Evolutionary conservation across 371 early-diverging fungal genomes (phyloP), one percentile per base, ranked within the genome.

Genomic region (Mucor ambiguus): DNA sequence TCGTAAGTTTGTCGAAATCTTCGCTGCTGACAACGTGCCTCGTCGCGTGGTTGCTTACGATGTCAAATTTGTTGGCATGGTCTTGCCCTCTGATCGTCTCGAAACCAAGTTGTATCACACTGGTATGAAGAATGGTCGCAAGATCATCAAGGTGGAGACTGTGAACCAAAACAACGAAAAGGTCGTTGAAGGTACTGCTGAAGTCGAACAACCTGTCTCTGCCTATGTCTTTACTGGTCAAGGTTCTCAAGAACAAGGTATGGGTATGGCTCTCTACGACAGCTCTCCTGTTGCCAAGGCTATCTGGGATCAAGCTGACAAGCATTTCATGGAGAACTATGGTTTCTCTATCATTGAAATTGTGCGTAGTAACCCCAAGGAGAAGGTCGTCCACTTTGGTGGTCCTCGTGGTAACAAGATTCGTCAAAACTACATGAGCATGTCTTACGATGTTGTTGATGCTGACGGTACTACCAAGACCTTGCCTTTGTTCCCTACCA

Each of bases 191-290:
- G 98, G 98, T 63, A 90, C 90, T 54, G 96, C 98, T 58, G 95
- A 96, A 75, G 93, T 98, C 26, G 95, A 95, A 46, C 95, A 97
- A 79, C 93, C 96, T 37, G 83, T 89, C 59, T 95, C 96, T 38
- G 92, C 94, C 58, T 95, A 93, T 70, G 93, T 95, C 28, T 98
- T 98, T 78, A 96, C 97, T 58, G 98, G 98, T 52, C 98, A 98
- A 73, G 98, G 98, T 72, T 95, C 98, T 61, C 98, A 98, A 76
- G 93, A 94, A 75, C 87, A 79, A 55, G 96, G 95, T 64, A 98
- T 98, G 98, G 98, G 98, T 76, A 97, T 97, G 97, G 91, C 90
- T 33, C 85, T 98, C 56, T 98, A 97, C 72, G 85, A 85, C 28
- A 81, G 85, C 60, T 96, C 96, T 14, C 82, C 87, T 60, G 89